Conservation (phyloP, 2,329 filamentous ascomycete genomes). For the Stagonosporopsis tanaceti region DNA sequence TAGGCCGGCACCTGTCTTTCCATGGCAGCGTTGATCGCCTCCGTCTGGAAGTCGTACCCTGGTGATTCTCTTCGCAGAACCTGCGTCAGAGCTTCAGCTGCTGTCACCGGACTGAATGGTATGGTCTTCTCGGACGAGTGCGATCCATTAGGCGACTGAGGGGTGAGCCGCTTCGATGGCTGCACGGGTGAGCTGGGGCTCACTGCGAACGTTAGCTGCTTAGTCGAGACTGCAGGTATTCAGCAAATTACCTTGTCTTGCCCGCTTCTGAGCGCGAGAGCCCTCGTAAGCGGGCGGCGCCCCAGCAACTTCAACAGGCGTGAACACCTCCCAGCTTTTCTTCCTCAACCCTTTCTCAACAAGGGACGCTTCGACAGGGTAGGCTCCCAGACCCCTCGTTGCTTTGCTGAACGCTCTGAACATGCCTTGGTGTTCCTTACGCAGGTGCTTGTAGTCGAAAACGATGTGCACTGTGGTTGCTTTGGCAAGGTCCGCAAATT, state of each 20-base stretch:
- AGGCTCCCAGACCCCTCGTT: slow-evolving; percentile 6
- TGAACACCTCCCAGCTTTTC: slow-evolving; percentile 22
- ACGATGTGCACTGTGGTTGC: slow-evolving; percentile 16
- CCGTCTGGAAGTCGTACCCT: background rate
- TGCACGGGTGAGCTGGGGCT: slow-evolving; percentile 1
- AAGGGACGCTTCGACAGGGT: slow-evolving; percentile 16
- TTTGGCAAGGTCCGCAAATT: slow-evolving; percentile 19
- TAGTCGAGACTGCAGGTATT: background rate
- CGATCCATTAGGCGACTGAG: slow-evolving; percentile 10
- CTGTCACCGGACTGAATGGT: slow-evolving; percentile 10
- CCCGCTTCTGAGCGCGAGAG: slow-evolving; percentile 14
- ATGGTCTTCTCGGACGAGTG: slow-evolving; percentile 19
- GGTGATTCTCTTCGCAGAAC: background rate
- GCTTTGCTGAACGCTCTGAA: slow-evolving; percentile 23
- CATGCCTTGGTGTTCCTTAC: slow-evolving; percentile 7
- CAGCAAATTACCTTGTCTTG: slow-evolving; percentile 12
- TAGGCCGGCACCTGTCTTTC: no score
- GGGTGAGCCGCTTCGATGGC: background rate
- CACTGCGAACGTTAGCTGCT: slow-evolving; percentile 7
- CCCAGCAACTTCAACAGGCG: slow-evolving; percentile 8
- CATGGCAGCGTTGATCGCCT: no score
- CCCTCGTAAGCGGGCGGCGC: slow-evolving; percentile 23
- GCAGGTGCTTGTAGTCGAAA: slow-evolving; percentile 20
- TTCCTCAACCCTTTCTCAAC: slow-evolving; percentile 15
- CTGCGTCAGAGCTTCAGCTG: slow-evolving; percentile 8